phyloP scores from a whole-genome alignment of 768 basidiomycete genomes.

The Suillus variegatus region DNA sequence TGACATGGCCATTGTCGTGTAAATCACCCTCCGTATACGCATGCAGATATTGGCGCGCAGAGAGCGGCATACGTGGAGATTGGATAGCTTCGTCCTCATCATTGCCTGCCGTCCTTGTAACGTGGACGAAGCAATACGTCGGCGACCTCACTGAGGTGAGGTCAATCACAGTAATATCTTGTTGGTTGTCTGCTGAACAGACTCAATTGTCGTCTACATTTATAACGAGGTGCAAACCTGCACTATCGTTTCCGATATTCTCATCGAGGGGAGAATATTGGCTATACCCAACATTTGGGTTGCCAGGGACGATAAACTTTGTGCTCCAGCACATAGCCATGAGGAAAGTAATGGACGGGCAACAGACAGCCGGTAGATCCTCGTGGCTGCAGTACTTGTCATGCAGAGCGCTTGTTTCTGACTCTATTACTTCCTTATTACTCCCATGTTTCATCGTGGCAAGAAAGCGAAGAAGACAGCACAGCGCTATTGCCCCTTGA shows the following conservation, averaged over 20 bases:
- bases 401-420: not conserved
- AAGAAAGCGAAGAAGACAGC: not conserved
- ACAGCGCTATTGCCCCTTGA: not conserved
- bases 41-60: not conserved
- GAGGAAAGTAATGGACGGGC: not conserved
- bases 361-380: not conserved
- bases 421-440: not conserved
- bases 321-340: conserved; percentile 2
- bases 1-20: not conserved
- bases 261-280: not conserved
- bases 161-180: not conserved
- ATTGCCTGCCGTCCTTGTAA: not conserved
- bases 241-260: not conserved
- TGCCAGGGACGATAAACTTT: not conserved
- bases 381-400: not conserved
- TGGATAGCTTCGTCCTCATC: not conserved
- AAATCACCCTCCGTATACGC: not conserved
- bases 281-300: not conserved
- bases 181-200: not conserved
- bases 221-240: not conserved
- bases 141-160: not conserved
- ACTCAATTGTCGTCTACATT: not conserved
- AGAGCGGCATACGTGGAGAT: not conserved
- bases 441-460: not conserved
- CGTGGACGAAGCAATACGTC: not conserved